Evolutionary conservation across 1,284 basidiomycete species (phyloP).

Genomic region (Moesziomyces globuligerus): DNA sequence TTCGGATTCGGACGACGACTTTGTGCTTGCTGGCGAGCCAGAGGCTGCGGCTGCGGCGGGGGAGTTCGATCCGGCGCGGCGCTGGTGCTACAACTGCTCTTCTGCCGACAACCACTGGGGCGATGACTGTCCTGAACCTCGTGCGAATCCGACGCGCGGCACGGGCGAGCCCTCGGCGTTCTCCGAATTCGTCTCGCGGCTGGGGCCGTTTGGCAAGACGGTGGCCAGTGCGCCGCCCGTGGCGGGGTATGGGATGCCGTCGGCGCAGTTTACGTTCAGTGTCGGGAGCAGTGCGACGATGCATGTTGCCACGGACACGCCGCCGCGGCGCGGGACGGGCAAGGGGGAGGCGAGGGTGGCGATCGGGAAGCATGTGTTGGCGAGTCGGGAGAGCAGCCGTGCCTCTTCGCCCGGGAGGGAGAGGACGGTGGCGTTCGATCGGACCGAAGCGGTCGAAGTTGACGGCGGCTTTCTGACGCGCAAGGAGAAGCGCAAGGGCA

Average conservation of each 20-base stretch:
- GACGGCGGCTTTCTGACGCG: constrained; percentile 28
- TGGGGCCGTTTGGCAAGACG: constrained; percentile 78
- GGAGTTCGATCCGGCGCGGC: constrained; percentile 68
- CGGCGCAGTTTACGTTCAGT: constrained; percentile 45
- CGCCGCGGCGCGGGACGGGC: constrained; percentile 4
- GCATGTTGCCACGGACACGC: constrained; percentile 29
- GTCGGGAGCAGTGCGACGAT: constrained; percentile 39
- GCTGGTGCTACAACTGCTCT: constrained; percentile 91
- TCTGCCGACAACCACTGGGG: constrained; percentile 79
- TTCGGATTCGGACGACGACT: constrained; percentile 30
- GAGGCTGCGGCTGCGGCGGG: constrained; percentile 12
- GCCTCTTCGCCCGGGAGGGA: constrained; percentile 13
- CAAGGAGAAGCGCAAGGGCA: constrained; percentile 27
- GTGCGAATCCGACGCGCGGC: constrained; percentile 71
- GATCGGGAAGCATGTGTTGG: constrained; percentile 17
- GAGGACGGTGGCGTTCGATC: constrained; percentile 15
- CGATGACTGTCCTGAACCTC: constrained; percentile 79
- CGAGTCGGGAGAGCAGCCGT: constrained; percentile 7
- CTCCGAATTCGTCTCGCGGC: constrained; percentile 75
- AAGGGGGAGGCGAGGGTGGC: constrained; percentile 4
- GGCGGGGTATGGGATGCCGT: constrained; percentile 24
- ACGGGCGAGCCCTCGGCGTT: constrained; percentile 78
- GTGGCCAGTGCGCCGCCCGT: constrained; percentile 32
- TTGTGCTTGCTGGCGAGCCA: constrained; percentile 19
- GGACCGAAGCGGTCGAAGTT: constrained; percentile 14